Base-by-base conservation (phyloP, 176 grass and related monocot genomes). In the Aegilops umbellulata region DNA sequence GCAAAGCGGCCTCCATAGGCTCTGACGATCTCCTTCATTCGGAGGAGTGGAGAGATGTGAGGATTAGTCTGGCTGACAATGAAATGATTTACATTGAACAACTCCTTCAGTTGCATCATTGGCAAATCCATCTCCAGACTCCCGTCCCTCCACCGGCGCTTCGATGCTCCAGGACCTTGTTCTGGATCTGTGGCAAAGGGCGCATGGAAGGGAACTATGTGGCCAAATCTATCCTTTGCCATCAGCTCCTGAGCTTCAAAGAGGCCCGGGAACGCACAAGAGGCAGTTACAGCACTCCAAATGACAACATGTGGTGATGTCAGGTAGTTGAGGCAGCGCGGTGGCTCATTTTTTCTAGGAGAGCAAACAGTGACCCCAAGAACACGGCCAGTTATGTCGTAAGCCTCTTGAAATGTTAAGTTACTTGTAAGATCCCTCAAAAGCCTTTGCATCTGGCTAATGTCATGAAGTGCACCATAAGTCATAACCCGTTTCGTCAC, bases 321-420 rank as follows among this genome's bases (percentile, higher is more conserved):
- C 61, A 95, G 75, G 83, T 98, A 98, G 77, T 98, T 98, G 64
- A 98, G 92, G 87, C 97, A 98, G 61, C 97, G 84, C 0, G 94
- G 92, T 61, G 97, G 94, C 81, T 98, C 97, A 86, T 98, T 93
- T 63, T 98, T 95, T 42, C 94, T 92, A 61, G 97, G 90, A 82
- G 97, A 98, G 73, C 97, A 98, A 82, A 95, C 97, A 3, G 97
- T 98, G 80, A 98, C 88, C 38, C 93, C 94, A 81, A 98, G 93
- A 76, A 98, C 77, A 85, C 94, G 90, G 2, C 97, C 97, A 49
- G 97, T 98, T 68, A 98, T 94, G 88, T 98, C 92, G 8, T 94
- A 98, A 69, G 97, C 97, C 86, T 98, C 97, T 95, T 98, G 97
- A 94, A 98, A 98, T 80, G 97, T 98, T 87, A 98, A 87, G 82